A percentile compares a stretch with the other conserved stretches of the same genome.
Evolutionary conservation across 2,329 filamentous ascomycete genomes (phyloP).

Genomic region (Penicillium expansum): DNA sequence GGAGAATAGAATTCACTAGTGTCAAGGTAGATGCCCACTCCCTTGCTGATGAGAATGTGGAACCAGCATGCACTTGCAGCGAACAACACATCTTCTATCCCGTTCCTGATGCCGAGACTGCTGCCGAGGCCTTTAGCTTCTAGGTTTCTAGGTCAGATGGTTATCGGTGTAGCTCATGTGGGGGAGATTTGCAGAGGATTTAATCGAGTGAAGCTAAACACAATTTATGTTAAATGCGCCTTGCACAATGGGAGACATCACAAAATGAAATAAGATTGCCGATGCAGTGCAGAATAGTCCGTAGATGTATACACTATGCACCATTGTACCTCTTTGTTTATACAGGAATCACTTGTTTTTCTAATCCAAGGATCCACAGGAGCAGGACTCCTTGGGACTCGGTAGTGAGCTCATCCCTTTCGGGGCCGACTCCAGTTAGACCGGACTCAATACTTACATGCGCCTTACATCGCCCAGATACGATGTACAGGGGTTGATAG

Average conservation of each 20-base stretch:
- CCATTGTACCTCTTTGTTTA: not conserved
- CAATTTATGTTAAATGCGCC: not conserved
- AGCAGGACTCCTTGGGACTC: not conserved
- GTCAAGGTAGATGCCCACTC: not conserved
- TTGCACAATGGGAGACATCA: constrained; percentile 1
- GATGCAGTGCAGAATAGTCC: constrained; percentile 1
- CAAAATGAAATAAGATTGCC: not conserved
- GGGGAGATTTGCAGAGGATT: constrained; percentile 5
- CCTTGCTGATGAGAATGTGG: constrained; percentile 13
- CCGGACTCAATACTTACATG: constrained; percentile 22
- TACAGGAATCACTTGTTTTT: constrained; percentile 2
- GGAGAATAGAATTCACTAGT: constrained; percentile 1
- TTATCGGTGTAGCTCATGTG: constrained; percentile 1
- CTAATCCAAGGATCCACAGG: constrained; percentile 16
- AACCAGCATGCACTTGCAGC: constrained; percentile 1
- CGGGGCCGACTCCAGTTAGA: not conserved
- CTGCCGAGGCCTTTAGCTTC: not conserved
- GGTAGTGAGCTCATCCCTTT: constrained; percentile 7
- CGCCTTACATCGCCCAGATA: constrained; percentile 26
- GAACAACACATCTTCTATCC: constrained; percentile 1
- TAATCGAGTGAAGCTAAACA: constrained; percentile 1
- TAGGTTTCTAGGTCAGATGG: not conserved
- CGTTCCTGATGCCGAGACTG: constrained; percentile 1
- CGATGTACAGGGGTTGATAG: constrained; percentile 10
- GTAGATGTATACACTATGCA: not conserved